phyloP scores from a whole-genome alignment of 1,284 basidiomycete genomes.

The Cutaneotrichosporon sp. region DNA sequence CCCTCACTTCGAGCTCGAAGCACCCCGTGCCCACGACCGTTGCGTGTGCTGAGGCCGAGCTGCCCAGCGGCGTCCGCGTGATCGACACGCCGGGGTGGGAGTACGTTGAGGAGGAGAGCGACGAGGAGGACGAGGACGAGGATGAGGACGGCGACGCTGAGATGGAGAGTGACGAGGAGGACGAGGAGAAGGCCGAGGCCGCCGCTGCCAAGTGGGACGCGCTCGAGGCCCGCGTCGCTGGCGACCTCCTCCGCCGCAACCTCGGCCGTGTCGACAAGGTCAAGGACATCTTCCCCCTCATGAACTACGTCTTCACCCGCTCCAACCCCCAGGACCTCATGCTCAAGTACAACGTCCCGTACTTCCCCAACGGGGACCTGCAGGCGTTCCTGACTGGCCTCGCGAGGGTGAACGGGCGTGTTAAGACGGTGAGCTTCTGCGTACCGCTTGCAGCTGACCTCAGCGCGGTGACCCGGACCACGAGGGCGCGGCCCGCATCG shows the following conservation, averaged over 20 bases:
- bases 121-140: conserved; percentile 41
- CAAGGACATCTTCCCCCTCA: conserved; percentile 78
- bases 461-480: conserved; percentile 74
- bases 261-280: conserved; percentile 84
- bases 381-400: conserved; percentile 78
- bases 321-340: conserved; percentile 81
- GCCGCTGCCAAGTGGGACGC: conserved; percentile 57
- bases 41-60: conserved; percentile 64
- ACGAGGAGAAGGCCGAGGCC: conserved; percentile 35
- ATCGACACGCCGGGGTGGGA: conserved; percentile 85
- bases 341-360: conserved; percentile 84
- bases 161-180: conserved; percentile 38
- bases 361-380: conserved; percentile 70
- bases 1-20: conserved; percentile 63
- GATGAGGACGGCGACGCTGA: conserved; percentile 50
- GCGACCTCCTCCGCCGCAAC: conserved; percentile 74
- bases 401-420: conserved; percentile 73
- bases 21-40: conserved; percentile 69
- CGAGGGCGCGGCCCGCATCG: conserved; percentile 73
- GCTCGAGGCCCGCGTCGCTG: conserved; percentile 59
- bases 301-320: conserved; percentile 70
- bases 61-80: conserved; percentile 59
- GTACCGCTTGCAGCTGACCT: neutral
- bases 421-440: conserved; percentile 68
- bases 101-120: conserved; percentile 56